phyloP scores from a whole-genome alignment of 2,329 filamentous ascomycete species.

The Aquanectria penicillioides region DNA sequence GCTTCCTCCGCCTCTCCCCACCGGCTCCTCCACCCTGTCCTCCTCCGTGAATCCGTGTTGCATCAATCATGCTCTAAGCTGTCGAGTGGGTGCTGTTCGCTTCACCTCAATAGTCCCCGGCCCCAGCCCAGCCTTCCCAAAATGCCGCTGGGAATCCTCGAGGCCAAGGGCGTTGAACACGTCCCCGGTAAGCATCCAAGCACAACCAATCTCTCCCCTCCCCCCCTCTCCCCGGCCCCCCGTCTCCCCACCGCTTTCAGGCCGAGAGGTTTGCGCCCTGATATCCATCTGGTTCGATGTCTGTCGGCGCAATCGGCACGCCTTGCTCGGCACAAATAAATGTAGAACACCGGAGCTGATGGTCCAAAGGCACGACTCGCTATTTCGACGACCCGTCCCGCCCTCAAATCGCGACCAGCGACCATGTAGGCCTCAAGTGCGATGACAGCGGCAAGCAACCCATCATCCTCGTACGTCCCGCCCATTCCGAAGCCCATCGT shows the following conservation, averaged over 20 bases:
- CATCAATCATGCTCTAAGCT: constrained; percentile 17
- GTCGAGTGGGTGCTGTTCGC: constrained; percentile 26
- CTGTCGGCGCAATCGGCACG: neutral
- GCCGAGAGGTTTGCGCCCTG: constrained; percentile 5
- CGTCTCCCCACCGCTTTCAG: constrained; percentile 1
- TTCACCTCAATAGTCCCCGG: constrained; percentile 13
- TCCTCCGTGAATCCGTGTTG: neutral
- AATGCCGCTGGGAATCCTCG: constrained; percentile 73
- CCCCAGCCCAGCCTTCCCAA: constrained; percentile 20
- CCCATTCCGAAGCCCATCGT: neutral
- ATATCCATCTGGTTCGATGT: constrained; percentile 1
- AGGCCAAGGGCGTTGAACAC: constrained; percentile 71
- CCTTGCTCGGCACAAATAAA: neutral
- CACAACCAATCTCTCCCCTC: constrained; percentile 1
- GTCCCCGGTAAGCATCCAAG: constrained; percentile 72
- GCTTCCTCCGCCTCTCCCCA: neutral
- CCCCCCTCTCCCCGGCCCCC: constrained; percentile 5
- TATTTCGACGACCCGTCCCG: constrained; percentile 70
- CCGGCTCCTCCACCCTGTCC: neutral
- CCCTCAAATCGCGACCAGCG: constrained; percentile 54
- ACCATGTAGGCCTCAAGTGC: constrained; percentile 70
- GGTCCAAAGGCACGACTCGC: constrained; percentile 64
- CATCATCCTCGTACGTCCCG: constrained; percentile 75
- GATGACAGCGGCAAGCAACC: constrained; percentile 72
- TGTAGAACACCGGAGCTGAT: constrained; percentile 19